Conservation (phyloP, 148 eudicot species). For the Rhododendron ferrugineum region DNA sequence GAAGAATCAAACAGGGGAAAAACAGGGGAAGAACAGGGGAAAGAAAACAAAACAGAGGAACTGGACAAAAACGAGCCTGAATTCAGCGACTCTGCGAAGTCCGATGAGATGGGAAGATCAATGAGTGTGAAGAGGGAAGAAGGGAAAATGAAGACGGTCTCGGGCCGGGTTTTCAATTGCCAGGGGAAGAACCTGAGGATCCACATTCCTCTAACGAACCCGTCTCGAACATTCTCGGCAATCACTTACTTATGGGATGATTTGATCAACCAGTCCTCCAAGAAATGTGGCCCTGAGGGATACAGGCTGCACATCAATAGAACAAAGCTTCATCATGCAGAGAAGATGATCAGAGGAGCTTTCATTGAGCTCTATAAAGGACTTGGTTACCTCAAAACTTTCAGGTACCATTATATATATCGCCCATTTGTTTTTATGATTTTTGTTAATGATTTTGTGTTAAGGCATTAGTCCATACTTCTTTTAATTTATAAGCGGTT, state of each 20-base stretch:
- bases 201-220: conserved; percentile 86
- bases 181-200: conserved; percentile 63
- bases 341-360: conserved; percentile 91
- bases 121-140: conserved; percentile 45
- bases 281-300: conserved; percentile 51
- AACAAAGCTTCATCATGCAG: conserved; percentile 77
- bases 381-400: conserved; percentile 74
- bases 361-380: conserved; percentile 91
- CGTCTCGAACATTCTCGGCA: conserved; percentile 74
- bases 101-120: conserved; percentile 42
- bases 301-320: conserved; percentile 58
- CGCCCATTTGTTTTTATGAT: neutral
- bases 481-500: neutral
- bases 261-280: conserved; percentile 57
- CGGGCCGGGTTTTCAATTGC: conserved; percentile 41
- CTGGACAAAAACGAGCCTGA: conserved; percentile 27
- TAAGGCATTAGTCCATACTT: neutral
- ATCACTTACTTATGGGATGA: conserved; percentile 75
- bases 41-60: conserved; percentile 31
- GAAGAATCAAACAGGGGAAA: conserved; percentile 39
- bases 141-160: conserved; percentile 39
- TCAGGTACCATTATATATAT: conserved; percentile 33
- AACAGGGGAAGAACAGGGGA: conserved; percentile 45
- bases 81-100: conserved; percentile 32
- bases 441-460: neutral